These are phyloP conservation scores for Omphalotus olearius DNA, from an alignment of 1,284 basidiomycete species.

Conservation along the genomic window DNA sequence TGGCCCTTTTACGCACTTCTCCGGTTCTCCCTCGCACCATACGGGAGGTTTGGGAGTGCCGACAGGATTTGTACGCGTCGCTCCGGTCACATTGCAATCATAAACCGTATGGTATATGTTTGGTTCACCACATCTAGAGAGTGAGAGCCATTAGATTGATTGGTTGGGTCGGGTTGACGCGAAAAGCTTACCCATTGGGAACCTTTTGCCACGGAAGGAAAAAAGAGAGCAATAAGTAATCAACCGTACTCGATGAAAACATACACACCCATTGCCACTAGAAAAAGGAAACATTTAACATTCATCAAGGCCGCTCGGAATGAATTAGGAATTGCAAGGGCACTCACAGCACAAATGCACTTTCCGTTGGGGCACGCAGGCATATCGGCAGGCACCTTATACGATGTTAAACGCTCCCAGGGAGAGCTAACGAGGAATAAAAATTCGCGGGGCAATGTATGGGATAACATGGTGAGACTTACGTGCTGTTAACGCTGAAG, in stretches of 20 bases:
- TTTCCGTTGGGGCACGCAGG: conserved; percentile 43
- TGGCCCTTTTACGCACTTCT: conserved; percentile 24
- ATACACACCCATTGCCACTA: conserved; percentile 39
- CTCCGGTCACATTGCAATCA: conserved; percentile 38
- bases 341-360: conserved; percentile 44
- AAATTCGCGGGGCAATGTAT: neutral
- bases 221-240: conserved; percentile 7
- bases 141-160: neutral
- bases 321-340: neutral
- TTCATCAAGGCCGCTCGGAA: neutral
- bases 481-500: conserved; percentile 26
- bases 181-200: conserved; percentile 4
- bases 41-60: conserved; percentile 34
- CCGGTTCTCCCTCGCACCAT: conserved; percentile 41
- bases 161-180: too few species aligned
- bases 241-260: conserved; percentile 16
- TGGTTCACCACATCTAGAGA: conserved; percentile 35
- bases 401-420: conserved; percentile 39
- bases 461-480: neutral
- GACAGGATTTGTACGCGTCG: conserved; percentile 30
- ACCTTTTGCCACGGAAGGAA: neutral
- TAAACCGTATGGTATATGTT: conserved; percentile 43
- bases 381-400: conserved; percentile 41
- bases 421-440: conserved; percentile 27
- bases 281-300: neutral